Conservation (phyloP, 306 rosid genomes). For the Rosa persica region DNA sequence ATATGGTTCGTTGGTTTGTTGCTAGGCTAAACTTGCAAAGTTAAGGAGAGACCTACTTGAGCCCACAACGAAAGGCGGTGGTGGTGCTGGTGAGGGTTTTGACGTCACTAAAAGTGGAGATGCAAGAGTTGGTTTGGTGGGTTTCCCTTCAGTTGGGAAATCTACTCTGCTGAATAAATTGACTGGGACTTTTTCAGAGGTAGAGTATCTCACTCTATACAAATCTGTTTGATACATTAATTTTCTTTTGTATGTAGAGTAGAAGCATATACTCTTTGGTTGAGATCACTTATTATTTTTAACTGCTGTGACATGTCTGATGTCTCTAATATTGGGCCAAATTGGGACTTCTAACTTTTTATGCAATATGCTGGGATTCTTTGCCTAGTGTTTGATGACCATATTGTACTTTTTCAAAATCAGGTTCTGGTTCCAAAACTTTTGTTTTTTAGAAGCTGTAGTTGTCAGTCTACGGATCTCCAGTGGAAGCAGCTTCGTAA, state of each 20-base stretch:
- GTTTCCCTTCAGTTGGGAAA: conserved; percentile 98
- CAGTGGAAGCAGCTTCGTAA: too few relatives aligned
- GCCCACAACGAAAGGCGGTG: conserved; percentile 87
- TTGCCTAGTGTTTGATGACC: neutral
- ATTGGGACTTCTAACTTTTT: neutral
- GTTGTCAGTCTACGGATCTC: neutral
- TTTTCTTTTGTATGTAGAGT: neutral
- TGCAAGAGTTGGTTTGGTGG: conserved; percentile 98
- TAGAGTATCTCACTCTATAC: conserved; percentile 21
- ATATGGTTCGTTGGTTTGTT: conserved; percentile 23
- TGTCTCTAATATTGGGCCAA: neutral
- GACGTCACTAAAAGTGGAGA: conserved; percentile 99
- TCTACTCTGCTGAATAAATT: conserved; percentile 89
- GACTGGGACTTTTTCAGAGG: conserved; percentile 99
- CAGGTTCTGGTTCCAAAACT: neutral
- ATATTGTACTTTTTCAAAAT: neutral
- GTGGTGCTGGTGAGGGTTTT: conserved; percentile 98
- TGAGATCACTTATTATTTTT: neutral
- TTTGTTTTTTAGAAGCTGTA: neutral
- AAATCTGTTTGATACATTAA: neutral
- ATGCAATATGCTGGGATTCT: neutral
- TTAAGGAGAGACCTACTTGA: conserved; percentile 86
- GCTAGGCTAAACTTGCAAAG: conserved; percentile 96
- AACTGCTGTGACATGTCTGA: neutral
- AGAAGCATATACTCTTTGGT: conserved; percentile 4